These are phyloP conservation scores for Rhodamnia argentea DNA, from an alignment of 345 rosid genomes.

Conservation along the genomic window DNA sequence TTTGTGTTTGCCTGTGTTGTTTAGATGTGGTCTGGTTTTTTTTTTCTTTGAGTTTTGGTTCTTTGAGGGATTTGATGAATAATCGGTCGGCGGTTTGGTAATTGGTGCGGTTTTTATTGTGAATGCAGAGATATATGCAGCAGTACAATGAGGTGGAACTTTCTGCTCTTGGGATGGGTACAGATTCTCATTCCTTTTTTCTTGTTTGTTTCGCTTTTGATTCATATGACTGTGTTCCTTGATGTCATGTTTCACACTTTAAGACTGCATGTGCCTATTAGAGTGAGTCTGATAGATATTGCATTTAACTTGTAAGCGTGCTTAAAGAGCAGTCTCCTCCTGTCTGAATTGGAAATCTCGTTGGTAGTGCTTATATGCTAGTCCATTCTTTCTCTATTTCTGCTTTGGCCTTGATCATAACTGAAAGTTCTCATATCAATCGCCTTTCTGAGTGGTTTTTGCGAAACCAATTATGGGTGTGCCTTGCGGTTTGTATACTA, in stretches of 20 bases:
- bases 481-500: neutral
- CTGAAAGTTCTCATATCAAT: neutral
- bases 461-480: neutral
- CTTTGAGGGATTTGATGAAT: neutral
- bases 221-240: neutral
- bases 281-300: neutral
- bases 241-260: neutral
- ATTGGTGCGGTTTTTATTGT: neutral
- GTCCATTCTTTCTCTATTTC: neutral
- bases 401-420: neutral
- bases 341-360: neutral
- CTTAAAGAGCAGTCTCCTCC: neutral
- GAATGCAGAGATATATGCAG: slow-evolving; percentile 83
- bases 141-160: slow-evolving; percentile 80
- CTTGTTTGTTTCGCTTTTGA: neutral
- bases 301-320: neutral
- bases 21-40: too few relatives aligned
- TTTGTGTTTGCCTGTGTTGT: neutral
- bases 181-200: neutral
- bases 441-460: neutral
- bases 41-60: too few relatives aligned
- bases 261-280: neutral
- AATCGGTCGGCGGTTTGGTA: neutral
- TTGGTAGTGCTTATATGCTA: neutral
- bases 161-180: slow-evolving; percentile 99